Base-by-base conservation (phyloP, 805 yeast genomes). In the Candida mattraensis region DNA sequence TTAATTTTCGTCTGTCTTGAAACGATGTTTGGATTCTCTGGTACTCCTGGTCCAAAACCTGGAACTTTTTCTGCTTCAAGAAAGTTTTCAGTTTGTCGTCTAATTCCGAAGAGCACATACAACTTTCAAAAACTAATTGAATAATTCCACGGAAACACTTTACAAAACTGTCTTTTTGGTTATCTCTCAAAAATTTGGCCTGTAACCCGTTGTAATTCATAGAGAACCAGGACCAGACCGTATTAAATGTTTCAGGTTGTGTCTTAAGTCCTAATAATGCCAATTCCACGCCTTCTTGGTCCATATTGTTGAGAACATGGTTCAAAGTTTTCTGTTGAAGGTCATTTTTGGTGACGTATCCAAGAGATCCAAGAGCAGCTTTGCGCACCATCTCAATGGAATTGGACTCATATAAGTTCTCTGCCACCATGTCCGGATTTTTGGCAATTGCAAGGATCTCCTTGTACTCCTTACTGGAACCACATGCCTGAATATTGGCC, bases 151-250 rank as follows among this genome's bases (percentile, higher is more conserved):
- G 65, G 50, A 80, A 59, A 39, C 70, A 72, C 22, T 63, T 68
- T n/a, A 71, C 54, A 44, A 45, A 50, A 5, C 31, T 61, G 17
- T 67, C 66, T 4, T 73, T 64, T 2, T 75, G 75, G 25, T 61
- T 62, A 16, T 49, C 54, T 40, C 73, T 63, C 18, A 67, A 50
- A 8, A 79, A 62, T 37, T 67, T 72, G n/a, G 58, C 50, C 10
- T 65, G 66, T 78, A 85, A 79, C 20, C 58, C 57, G 30, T 72
- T 73, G 50, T 68, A 78, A 47, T 79, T 67, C 34, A 69, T 51
- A 27, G 48, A 60, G 56, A 70, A 80, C 87, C 87, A 82, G 4
- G 66, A 58, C 76, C 80, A 79, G 7, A 78, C 45, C 27, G 54
- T 45, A 6, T 61, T 50, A 42, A 32, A 56, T 30, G 46, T 41